phyloP scores from a whole-genome alignment of 169 alveolate species.

The Babesia bigemina region DNA sequence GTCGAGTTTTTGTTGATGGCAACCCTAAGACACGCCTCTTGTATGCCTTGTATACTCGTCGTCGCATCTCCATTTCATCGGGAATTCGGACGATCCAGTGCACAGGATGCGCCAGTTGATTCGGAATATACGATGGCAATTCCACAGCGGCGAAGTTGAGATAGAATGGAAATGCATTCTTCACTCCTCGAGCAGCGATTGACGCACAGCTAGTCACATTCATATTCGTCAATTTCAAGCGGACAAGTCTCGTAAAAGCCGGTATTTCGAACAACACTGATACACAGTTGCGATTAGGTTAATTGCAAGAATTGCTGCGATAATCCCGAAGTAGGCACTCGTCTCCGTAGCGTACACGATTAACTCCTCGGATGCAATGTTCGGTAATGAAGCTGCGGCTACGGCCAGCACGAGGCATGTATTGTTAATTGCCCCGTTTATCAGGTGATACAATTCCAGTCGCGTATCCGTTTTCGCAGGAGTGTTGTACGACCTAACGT shows the following conservation, averaged over 20 bases:
- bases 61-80: slow-evolving; percentile 61
- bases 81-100: slow-evolving; percentile 16
- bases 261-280: neutral
- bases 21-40: slow-evolving; percentile 74
- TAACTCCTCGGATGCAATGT: neutral
- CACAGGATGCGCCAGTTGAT: neutral
- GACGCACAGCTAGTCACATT: neutral
- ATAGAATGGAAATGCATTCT: neutral
- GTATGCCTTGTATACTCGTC: slow-evolving; percentile 78
- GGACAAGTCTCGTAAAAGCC: neutral
- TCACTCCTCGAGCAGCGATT: neutral
- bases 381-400: slow-evolving; percentile 23
- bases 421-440: slow-evolving; percentile 1
- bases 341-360: neutral
- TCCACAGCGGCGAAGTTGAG: neutral
- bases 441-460: neutral
- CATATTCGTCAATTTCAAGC: neutral
- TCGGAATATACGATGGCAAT: neutral
- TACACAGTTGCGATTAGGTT: neutral
- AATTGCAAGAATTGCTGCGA: neutral
- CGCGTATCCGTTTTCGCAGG: neutral
- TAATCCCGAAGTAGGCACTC: neutral
- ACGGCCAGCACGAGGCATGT: slow-evolving; percentile 18
- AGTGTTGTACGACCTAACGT: neutral
- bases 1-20: slow-evolving; percentile 80